A percentile compares a stretch with the other conserved stretches of the same genome.
Evolutionary conservation across 306 rosid species (phyloP).

Genomic region (Adenanthera pavonina): DNA sequence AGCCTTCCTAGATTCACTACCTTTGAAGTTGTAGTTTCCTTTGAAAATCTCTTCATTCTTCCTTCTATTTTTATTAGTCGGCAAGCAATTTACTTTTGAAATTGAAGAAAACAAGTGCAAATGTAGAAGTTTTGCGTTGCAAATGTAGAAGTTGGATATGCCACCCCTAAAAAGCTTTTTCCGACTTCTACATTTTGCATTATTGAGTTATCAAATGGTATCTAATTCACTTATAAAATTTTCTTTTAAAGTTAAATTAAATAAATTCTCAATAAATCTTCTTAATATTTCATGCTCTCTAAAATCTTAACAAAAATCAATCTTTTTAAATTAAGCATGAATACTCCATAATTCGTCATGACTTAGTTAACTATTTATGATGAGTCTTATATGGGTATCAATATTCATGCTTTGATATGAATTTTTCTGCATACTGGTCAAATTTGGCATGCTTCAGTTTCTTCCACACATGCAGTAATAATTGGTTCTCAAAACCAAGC

Average conservation of each 20-base stretch:
- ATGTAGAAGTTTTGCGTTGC: no score
- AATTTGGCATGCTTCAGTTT: neutral
- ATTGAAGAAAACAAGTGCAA: no score
- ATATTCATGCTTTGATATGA: neutral
- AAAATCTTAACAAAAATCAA: no score
- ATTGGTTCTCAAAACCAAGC: neutral
- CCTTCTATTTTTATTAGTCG: neutral
- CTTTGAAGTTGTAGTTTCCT: neutral
- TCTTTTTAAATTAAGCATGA: neutral
- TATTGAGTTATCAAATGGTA: no score
- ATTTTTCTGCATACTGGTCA: neutral
- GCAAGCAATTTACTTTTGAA: neutral
- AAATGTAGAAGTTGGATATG: no score
- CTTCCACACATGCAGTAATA: neutral
- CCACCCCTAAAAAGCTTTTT: no score
- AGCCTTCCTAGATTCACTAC: conserved; percentile 18
- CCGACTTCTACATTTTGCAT: no score
- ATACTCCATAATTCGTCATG: neutral
- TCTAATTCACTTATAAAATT: no score
- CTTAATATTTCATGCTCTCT: no score
- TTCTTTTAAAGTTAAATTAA: no score
- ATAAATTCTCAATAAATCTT: no score
- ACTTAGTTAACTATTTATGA: neutral
- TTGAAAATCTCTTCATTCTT: conserved; percentile 18
- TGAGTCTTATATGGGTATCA: neutral